Base-by-base conservation (phyloP, 108 stramenopile species). In the Skeletonema tropicum region DNA sequence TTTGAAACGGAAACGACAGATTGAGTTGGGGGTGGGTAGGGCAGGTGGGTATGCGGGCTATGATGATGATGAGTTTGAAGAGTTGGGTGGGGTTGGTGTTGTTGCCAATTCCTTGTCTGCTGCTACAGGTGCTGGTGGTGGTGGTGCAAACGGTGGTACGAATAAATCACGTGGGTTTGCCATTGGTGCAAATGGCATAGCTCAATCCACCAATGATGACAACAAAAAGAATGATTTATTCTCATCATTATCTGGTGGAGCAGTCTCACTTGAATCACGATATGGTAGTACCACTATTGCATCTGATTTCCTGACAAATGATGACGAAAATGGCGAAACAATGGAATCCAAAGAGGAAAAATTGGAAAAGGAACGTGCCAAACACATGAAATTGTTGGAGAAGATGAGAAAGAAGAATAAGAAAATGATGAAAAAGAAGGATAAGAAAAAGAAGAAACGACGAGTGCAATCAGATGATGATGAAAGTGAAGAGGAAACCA, bases 61-160 rank as follows among this genome's bases (percentile, higher is more conserved):
- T 79, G 95, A 96, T 74, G 95, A 96, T 83, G 93, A 94, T 64
- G 95, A 96, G 64, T 96, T 96, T 77, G 89, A 92, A 76, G 92
- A 96, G 74, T 59, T 92, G 41, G 92, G 95, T 38, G 95, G 90
- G 46, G 71, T 77, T 33, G 68, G 55, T 9, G 64, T 19, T 39
- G 31, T 32, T 25, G 17, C 35, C 14, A 31, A 23, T 25, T 31
- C 29, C 1, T 19, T 68, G 13, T 13, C 21, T 57, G 45, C 46
- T 70, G 71, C 17, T 35, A 63, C 52, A 25, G 64, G 64, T 14
- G 49, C 38, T 0, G 17, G 21, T 41, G 55, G 60, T 29, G 71
- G 64, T 21, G 21, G n/a, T 5, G 10, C 31, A 59, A 9, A 0
- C 4, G 55, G 48, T 7, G 7, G 42, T 15, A 26, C 36, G 2